Percentiles rank a stretch among this genome's conserved stretches.
phyloP scores from a whole-genome alignment of 768 basidiomycete species.

The Macrolepiota albuminosa region DNA sequence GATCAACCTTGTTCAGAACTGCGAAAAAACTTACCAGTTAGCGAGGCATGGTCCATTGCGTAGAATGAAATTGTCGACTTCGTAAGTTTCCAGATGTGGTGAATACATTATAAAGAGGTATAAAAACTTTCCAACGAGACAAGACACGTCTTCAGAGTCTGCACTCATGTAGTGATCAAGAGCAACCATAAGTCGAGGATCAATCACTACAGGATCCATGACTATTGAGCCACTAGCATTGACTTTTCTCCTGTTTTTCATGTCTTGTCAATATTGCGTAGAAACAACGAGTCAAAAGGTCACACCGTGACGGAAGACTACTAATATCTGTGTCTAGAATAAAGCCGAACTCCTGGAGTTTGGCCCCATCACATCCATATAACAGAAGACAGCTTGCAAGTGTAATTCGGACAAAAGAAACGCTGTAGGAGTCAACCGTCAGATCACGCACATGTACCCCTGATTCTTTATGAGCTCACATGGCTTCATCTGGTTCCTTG shows the following conservation, averaged over 20 bases:
- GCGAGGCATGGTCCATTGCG: constrained; percentile 56
- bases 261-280: neutral
- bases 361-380: constrained; percentile 59
- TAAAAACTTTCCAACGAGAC: constrained; percentile 58
- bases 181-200: constrained; percentile 50
- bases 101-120: constrained; percentile 55
- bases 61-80: constrained; percentile 70
- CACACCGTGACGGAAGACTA: constrained; percentile 54
- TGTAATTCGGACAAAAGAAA: constrained; percentile 56
- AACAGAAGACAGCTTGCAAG: constrained; percentile 57
- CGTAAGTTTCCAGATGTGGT: constrained; percentile 56
- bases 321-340: constrained; percentile 43
- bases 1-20: neutral
- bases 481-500: constrained; percentile 21
- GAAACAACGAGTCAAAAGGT: constrained; percentile 6
- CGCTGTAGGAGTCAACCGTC: constrained; percentile 10
- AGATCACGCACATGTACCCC: too few species aligned
- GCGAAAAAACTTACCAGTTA: constrained; percentile 41
- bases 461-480: constrained; percentile 26
- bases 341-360: constrained; percentile 40
- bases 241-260: constrained; percentile 40
- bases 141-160: constrained; percentile 43
- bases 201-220: constrained; percentile 58
- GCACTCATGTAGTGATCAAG: constrained; percentile 47
- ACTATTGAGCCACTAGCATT: constrained; percentile 34